Conservation (phyloP, 2,329 filamentous ascomycete species). For the Lanzia echinophila region DNA sequence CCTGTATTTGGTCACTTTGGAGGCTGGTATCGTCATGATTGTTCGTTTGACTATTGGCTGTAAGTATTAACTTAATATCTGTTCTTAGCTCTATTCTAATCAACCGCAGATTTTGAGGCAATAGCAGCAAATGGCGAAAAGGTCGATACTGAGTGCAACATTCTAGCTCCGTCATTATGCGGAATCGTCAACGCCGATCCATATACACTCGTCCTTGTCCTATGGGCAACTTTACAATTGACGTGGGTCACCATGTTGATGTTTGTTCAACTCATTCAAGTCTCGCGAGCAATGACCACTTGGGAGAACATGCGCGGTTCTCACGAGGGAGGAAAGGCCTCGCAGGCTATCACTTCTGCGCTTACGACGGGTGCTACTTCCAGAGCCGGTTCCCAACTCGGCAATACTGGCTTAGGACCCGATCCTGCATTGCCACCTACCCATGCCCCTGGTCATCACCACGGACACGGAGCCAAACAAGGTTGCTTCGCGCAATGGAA, state of each 20-base stretch:
- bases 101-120: slow-evolving; percentile 52
- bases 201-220: slow-evolving; percentile 70
- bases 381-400: slow-evolving; percentile 63
- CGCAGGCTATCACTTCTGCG: slow-evolving; percentile 60
- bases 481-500: slow-evolving; percentile 75
- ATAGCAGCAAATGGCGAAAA: slow-evolving; percentile 45
- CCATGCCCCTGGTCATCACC: slow-evolving; percentile 30
- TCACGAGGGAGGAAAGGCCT: slow-evolving; percentile 45
- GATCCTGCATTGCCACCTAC: slow-evolving; percentile 45
- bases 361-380: slow-evolving; percentile 65
- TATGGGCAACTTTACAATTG: slow-evolving; percentile 79
- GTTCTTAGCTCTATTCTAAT: slow-evolving; percentile 22
- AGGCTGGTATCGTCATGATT: slow-evolving; percentile 65
- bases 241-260: slow-evolving; percentile 97
- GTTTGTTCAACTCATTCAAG: slow-evolving; percentile 86
- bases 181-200: slow-evolving; percentile 70
- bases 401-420: slow-evolving; percentile 57
- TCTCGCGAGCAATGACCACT: slow-evolving; percentile 88
- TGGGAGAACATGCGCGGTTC: slow-evolving; percentile 93
- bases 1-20: slow-evolving; percentile 75
- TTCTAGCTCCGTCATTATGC: slow-evolving; percentile 73
- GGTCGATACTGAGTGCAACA: slow-evolving; percentile 51
- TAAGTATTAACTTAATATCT: slow-evolving; percentile 36
- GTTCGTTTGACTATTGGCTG: slow-evolving; percentile 68
- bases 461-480: slow-evolving; percentile 45